A percentile compares a stretch with the other conserved stretches of the same genome.
Conservation (phyloP, 83 land plant genomes). For the Picea abies region DNA sequence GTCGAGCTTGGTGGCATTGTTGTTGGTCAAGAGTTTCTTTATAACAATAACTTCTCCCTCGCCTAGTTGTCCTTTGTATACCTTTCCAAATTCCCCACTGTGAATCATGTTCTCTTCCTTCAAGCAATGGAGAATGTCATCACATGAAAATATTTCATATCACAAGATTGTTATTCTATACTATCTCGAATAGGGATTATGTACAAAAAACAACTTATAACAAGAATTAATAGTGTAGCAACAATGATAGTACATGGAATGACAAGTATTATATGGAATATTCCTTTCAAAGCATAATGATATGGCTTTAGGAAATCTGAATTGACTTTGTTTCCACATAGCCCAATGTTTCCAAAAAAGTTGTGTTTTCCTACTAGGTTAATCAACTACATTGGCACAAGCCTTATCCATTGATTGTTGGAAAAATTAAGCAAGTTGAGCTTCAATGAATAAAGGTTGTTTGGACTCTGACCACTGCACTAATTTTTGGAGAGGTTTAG, state of each 20-base stretch:
- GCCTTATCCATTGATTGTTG: slow-evolving; percentile 31
- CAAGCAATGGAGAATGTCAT: slow-evolving; percentile 40
- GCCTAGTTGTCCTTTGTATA: not conserved
- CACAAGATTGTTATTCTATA: slow-evolving; percentile 32
- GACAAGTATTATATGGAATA: not conserved
- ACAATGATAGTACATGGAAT: not conserved
- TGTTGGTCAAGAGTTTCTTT: slow-evolving; percentile 45
- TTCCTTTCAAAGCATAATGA: not conserved
- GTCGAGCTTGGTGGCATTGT: not conserved
- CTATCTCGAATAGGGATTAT: not conserved
- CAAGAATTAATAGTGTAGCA: not conserved
- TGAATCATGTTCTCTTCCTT: slow-evolving; percentile 59
- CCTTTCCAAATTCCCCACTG: slow-evolving; percentile 22
- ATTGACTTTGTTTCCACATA: slow-evolving; percentile 14
- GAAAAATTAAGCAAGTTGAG: slow-evolving; percentile 46
- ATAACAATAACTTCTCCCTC: slow-evolving; percentile 52
- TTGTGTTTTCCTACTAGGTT: slow-evolving; percentile 1
- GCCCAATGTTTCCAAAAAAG: slow-evolving; percentile 21
- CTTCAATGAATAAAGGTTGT: slow-evolving; percentile 14
- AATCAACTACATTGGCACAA: slow-evolving; percentile 26
- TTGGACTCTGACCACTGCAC: slow-evolving; percentile 44
- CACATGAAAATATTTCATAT: slow-evolving; percentile 23
- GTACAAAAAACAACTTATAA: not conserved
- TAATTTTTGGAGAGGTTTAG: slow-evolving; percentile 41
- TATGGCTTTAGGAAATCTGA: not conserved